Conservation (phyloP, 164 flowering plant genomes). For the Liquidambar formosana region DNA sequence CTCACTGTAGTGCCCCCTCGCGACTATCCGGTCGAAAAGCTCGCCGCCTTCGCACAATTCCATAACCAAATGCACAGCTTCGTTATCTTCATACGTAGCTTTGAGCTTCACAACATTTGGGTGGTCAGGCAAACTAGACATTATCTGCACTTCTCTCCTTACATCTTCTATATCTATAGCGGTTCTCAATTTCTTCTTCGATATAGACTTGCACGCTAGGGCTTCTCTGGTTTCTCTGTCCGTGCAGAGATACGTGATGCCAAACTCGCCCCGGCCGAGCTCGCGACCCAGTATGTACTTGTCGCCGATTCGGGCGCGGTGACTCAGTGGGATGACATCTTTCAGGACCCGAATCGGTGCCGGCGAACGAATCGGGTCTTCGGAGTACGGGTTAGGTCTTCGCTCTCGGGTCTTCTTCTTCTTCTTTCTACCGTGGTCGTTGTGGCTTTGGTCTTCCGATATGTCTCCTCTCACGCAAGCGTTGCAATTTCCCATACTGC, state of each 20-base stretch:
- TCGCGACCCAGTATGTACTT: slow-evolving; percentile 87
- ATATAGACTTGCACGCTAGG: slow-evolving; percentile 90
- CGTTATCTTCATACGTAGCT: slow-evolving; percentile 87
- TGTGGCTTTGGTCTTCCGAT: slow-evolving; percentile 12
- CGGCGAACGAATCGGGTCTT: slow-evolving; percentile 36
- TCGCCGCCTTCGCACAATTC: slow-evolving; percentile 99
- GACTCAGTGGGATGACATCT: slow-evolving; percentile 55
- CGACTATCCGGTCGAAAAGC: slow-evolving; percentile 91
- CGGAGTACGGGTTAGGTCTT: slow-evolving; percentile 61
- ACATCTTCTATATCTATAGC: slow-evolving; percentile 92
- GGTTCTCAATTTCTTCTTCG: slow-evolving; percentile 84
- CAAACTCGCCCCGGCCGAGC: slow-evolving; percentile 96
- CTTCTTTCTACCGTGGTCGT: slow-evolving; percentile 18
- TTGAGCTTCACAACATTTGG: slow-evolving; percentile 67
- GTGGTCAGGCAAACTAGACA: slow-evolving; percentile 84
- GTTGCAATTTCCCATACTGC: slow-evolving; percentile 63
- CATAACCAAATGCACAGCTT: slow-evolving; percentile 91
- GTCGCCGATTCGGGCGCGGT: slow-evolving; percentile 67
- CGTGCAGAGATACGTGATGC: slow-evolving; percentile 86
- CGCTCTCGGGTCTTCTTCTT: slow-evolving; percentile 27
- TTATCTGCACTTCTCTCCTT: slow-evolving; percentile 83
- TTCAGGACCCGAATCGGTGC: slow-evolving; percentile 79
- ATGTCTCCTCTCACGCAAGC: slow-evolving; percentile 45
- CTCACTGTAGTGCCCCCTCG: slow-evolving; percentile 88
- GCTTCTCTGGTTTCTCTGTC: slow-evolving; percentile 68